Evolutionary conservation across 1,284 basidiomycete genomes (phyloP).

Genomic region (Pterulicium gracile): DNA sequence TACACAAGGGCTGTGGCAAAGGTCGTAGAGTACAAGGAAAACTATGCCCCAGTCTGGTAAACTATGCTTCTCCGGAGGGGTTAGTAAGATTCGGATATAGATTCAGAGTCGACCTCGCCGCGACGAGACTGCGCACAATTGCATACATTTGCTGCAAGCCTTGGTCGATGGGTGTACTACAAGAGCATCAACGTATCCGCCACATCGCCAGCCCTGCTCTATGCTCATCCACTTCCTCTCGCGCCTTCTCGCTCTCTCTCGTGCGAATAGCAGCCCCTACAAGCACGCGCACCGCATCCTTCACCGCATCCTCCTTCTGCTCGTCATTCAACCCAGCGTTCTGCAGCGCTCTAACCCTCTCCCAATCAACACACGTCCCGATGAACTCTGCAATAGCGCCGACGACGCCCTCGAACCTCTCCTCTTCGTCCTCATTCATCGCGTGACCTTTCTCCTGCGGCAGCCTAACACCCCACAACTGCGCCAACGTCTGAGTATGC

Average conservation of each 20-base stretch:
- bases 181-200: slow-evolving; percentile 49
- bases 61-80: too few relatives aligned
- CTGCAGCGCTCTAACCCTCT: slow-evolving; percentile 26
- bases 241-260: slow-evolving; percentile 40
- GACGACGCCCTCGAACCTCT: too few relatives aligned
- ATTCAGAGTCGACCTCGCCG: too few relatives aligned
- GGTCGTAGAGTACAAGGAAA: too few relatives aligned
- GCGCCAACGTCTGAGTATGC: slow-evolving; percentile 46
- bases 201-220: slow-evolving; percentile 51
- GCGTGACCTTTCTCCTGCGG: slow-evolving; percentile 25
- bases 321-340: slow-evolving; percentile 14
- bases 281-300: slow-evolving; percentile 35
- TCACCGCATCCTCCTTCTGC: slow-evolving; percentile 27
- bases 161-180: too few relatives aligned
- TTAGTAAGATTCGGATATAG: too few relatives aligned
- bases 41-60: too few relatives aligned
- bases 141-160: too few relatives aligned
- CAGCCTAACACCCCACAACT: slow-evolving; percentile 42
- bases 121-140: too few relatives aligned
- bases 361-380: slow-evolving; percentile 53
- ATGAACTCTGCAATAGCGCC: slow-evolving; percentile 46
- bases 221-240: slow-evolving; percentile 44
- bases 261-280: slow-evolving; percentile 44
- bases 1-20: too few relatives aligned
- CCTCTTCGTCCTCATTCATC: slow-evolving; percentile 32